A percentile compares a stretch with the other conserved stretches of the same genome.
Evolutionary conservation across 2,329 filamentous ascomycete genomes (phyloP).

Genomic region (Setomelanomma holmii): DNA sequence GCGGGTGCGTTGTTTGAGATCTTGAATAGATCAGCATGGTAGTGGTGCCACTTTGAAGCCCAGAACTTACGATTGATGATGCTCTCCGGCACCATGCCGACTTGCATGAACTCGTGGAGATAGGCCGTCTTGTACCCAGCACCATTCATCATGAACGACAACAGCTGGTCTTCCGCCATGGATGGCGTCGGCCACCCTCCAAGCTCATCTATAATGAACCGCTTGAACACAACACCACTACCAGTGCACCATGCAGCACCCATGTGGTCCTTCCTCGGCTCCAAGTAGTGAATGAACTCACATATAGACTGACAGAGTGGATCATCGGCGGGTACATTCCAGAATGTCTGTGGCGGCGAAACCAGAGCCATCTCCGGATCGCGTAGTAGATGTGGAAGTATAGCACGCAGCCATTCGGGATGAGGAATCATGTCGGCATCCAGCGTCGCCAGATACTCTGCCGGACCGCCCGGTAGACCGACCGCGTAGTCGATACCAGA

Average conservation of each 20-base stretch:
- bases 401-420: slow-evolving; percentile 7
- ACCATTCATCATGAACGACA: slow-evolving; percentile 9
- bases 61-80: slow-evolving; percentile 7
- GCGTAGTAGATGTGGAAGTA: slow-evolving; percentile 3
- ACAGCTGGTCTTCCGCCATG: slow-evolving; percentile 7
- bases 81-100: slow-evolving; percentile 7
- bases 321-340: slow-evolving; percentile 7
- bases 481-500: slow-evolving; percentile 9
- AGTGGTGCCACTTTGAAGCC: not conserved
- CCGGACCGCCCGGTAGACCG: slow-evolving; percentile 2
- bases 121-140: slow-evolving; percentile 9
- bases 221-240: slow-evolving; percentile 9
- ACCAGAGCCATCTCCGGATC: slow-evolving; percentile 5
- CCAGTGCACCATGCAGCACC: slow-evolving; percentile 8
- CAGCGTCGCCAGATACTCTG: slow-evolving; percentile 5
- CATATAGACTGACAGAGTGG: slow-evolving; percentile 8
- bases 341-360: slow-evolving; percentile 6
- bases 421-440: slow-evolving; percentile 9
- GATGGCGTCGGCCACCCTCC: slow-evolving; percentile 8
- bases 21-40: not conserved
- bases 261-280: slow-evolving; percentile 8
- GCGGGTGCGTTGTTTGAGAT: slow-evolving; percentile 8
- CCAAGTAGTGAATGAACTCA: slow-evolving; percentile 7
- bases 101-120: slow-evolving; percentile 8
- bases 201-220: slow-evolving; percentile 5